phyloP scores from a whole-genome alignment of 345 rosid species.

The Salix brachista region DNA sequence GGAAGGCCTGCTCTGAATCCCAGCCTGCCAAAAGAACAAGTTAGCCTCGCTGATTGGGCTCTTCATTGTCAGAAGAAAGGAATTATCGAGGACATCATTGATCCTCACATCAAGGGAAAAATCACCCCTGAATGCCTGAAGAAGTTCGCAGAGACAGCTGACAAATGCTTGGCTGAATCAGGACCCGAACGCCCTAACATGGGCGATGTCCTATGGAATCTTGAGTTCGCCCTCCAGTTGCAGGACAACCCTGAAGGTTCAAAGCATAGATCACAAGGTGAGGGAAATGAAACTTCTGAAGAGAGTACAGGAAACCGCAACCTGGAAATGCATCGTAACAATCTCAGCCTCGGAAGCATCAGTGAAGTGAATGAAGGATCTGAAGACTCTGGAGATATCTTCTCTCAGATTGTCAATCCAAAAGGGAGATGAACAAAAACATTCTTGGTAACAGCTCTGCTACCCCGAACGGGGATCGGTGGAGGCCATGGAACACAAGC shows the following conservation, averaged over 20 bases:
- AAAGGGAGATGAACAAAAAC: conserved; percentile 44
- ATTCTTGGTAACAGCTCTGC: neutral
- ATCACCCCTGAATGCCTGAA: conserved; percentile 51
- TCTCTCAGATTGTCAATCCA: conserved; percentile 60
- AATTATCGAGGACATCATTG: conserved; percentile 50
- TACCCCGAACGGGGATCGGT: neutral
- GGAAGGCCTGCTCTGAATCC: conserved; percentile 75
- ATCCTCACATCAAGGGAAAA: conserved; percentile 53
- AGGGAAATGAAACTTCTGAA: conserved; percentile 20
- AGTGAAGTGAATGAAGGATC: conserved; percentile 23
- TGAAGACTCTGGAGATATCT: conserved; percentile 34
- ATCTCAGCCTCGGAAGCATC: conserved; percentile 31
- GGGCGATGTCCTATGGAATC: conserved; percentile 83
- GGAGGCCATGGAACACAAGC: conserved; percentile 14
- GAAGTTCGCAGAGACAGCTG: conserved; percentile 64
- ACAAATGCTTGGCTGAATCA: conserved; percentile 58
- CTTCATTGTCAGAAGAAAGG: conserved; percentile 48
- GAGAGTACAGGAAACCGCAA: neutral
- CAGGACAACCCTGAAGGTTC: conserved; percentile 41
- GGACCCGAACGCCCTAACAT: conserved; percentile 71
- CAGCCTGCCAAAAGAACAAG: conserved; percentile 67
- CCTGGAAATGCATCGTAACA: conserved; percentile 6
- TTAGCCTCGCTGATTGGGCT: conserved; percentile 90
- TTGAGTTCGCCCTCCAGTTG: conserved; percentile 64
- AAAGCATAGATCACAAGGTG: conserved; percentile 3